Conservation (phyloP, 1,284 basidiomycete species). For the Ustilago xerochloae region DNA sequence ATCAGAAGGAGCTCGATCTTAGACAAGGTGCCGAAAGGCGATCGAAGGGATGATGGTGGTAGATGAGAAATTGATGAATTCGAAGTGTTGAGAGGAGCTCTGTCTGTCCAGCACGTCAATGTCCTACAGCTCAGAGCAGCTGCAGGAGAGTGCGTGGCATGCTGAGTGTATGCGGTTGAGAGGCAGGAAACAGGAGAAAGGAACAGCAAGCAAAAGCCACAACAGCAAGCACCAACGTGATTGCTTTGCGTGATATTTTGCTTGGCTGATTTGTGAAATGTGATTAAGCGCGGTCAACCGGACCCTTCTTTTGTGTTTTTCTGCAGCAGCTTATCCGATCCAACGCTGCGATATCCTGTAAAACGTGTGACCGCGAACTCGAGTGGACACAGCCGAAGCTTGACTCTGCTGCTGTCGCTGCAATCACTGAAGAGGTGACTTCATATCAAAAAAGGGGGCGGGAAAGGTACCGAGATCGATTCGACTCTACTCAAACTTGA, state of each 20-base stretch:
- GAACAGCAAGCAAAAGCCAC: slow-evolving; percentile 1
- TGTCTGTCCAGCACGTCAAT: no score
- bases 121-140: no score
- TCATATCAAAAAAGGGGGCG: no score
- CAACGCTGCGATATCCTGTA: background rate
- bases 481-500: no score
- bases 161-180: background rate
- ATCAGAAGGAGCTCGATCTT: no score
- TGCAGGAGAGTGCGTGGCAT: background rate
- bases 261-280: background rate
- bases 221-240: background rate
- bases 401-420: background rate
- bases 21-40: no score
- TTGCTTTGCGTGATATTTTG: background rate
- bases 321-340: no score
- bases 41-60: no score
- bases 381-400: background rate
- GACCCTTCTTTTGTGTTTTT: background rate
- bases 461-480: no score
- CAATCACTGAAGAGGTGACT: background rate
- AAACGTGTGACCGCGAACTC: no score
- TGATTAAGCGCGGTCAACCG: background rate
- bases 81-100: no score
- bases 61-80: no score
- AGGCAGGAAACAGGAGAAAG: background rate